Percentiles rank a stretch among this genome's conserved stretches.
These are phyloP conservation scores for Saccharomycodes ludwigii DNA, from an alignment of 805 yeast species.

Conservation along the genomic window DNA sequence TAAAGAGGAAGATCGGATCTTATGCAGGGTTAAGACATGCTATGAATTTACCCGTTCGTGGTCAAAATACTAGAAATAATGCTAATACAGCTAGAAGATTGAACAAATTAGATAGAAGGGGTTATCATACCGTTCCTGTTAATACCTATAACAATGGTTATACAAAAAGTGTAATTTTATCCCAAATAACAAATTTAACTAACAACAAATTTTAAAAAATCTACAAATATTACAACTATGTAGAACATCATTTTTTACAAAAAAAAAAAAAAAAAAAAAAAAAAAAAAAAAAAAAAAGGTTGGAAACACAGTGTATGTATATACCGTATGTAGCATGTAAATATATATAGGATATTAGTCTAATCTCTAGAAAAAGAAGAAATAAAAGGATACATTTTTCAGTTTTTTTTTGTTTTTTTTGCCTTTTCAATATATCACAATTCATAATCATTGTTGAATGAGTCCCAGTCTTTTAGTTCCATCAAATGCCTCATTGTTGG, in stretches of 20 bases:
- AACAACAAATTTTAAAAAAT: too few relatives aligned
- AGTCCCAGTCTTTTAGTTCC: constrained; percentile 37
- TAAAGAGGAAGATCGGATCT: constrained; percentile 72
- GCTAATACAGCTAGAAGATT: constrained; percentile 82
- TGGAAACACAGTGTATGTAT: not conserved
- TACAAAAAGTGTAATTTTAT: too few relatives aligned
- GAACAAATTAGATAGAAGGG: constrained; percentile 61
- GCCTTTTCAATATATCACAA: constrained; percentile 8
- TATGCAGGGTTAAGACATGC: constrained; percentile 87
- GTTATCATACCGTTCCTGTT: constrained; percentile 17
- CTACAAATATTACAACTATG: too few relatives aligned
- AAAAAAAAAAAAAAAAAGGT: not conserved
- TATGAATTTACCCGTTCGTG: constrained; percentile 68
- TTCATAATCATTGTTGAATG: constrained; percentile 33
- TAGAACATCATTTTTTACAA: too few relatives aligned
- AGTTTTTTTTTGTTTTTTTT: constrained; percentile 1
- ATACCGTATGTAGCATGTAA: not conserved
- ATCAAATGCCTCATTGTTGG: constrained; percentile 91
- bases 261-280: not conserved
- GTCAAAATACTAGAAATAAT: constrained; percentile 86
- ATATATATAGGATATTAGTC: not conserved
- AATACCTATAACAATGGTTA: too few relatives aligned
- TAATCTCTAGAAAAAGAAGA: too few relatives aligned
- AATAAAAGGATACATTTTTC: too few relatives aligned
- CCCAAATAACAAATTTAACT: too few relatives aligned